Evolutionary conservation across 495 filamentous ascomycete genomes (phyloP), one percentile per base, ranked within the genome.

Genomic region (Elaphomyces granulatus): DNA sequence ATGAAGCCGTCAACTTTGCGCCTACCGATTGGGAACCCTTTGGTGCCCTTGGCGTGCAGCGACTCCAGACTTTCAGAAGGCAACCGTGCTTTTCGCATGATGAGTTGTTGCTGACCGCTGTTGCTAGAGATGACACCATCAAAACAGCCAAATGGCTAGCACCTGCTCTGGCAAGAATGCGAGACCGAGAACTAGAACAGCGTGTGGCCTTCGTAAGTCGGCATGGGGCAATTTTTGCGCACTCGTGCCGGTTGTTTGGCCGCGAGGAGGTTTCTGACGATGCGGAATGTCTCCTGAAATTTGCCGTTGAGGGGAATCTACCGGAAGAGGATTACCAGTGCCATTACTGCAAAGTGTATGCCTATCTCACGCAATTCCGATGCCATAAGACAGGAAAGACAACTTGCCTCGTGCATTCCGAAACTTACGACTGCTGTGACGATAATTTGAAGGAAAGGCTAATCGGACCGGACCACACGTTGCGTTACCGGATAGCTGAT

Each of bases 1-100:
- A 99, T 44, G 90, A 99, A 54, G 90, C 90, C 1, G 90, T 99
- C 42, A 99, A 99, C 54, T 96, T 99, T 58, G 92, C 90, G 2
- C 90, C 90, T 8, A 65, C 63, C n/a, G 90, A 96, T 53, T 99
- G 90, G 90, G 90, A 96, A 53, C 87, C 85, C 0, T 90, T 75
- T 62, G 90, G 90, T 3, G 81, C 88, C 44, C 67, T 74, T 31
- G 87, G 88, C 15, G 87, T 95, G 3, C 75, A 87, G 48, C 73
- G 88, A 38, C 70, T 96, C 19, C 83, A 90, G 49, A 74, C 74
- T 15, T 98, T 94, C 59, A 77, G 90, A 42, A 74, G 86, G 30
- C 85, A 93, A 46, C 87, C 90, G 0, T 94, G 88, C 55, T 98
- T 98, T 56, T 95, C 90, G 2, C 90, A 98, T 42, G 90, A 98